A percentile compares a stretch with the other conserved stretches of the same genome.
These are phyloP conservation scores for Saksenaea oblongispora DNA, from an alignment of 371 early-diverging fungal genomes.

Conservation along the genomic window DNA sequence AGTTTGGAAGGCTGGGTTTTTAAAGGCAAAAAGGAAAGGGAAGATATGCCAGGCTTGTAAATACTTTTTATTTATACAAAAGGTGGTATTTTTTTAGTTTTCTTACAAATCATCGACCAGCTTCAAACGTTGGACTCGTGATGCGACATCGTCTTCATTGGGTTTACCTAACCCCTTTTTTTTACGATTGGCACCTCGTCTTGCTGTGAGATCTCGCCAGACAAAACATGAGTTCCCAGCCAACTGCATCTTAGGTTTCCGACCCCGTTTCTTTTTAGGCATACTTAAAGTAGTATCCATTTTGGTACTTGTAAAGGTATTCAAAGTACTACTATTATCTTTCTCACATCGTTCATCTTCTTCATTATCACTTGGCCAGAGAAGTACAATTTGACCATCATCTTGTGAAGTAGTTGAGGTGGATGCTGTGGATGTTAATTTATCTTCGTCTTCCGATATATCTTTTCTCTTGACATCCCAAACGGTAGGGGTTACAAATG, in stretches of 20 bases:
- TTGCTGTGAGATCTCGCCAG: constrained; percentile 48
- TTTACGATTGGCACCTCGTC: constrained; percentile 35
- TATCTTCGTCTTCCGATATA: not conserved
- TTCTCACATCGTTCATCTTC: constrained; percentile 10
- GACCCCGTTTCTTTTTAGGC: constrained; percentile 49
- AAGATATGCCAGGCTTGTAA: too few species aligned
- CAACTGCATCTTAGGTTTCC: constrained; percentile 48
- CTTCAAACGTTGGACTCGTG: constrained; percentile 1
- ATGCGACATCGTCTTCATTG: constrained; percentile 1
- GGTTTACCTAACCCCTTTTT: constrained; percentile 5
- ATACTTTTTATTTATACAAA: not conserved
- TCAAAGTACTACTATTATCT: constrained; percentile 11
- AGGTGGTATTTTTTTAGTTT: not conserved
- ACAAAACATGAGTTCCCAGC: constrained; percentile 54
- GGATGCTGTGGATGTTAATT: constrained; percentile 4
- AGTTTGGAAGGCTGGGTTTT: too few species aligned
- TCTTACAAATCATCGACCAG: constrained; percentile 6
- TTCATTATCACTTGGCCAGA: constrained; percentile 13
- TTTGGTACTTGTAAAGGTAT: constrained; percentile 41
- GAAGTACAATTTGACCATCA: constrained; percentile 9
- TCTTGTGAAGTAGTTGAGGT: not conserved
- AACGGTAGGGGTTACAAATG: constrained; percentile 36
- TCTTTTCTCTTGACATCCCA: constrained; percentile 29
- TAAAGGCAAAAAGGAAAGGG: too few species aligned
- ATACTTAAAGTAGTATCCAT: constrained; percentile 45